Evolutionary conservation across 331 rosid species (phyloP).

Genomic region (Quercus lobata): DNA sequence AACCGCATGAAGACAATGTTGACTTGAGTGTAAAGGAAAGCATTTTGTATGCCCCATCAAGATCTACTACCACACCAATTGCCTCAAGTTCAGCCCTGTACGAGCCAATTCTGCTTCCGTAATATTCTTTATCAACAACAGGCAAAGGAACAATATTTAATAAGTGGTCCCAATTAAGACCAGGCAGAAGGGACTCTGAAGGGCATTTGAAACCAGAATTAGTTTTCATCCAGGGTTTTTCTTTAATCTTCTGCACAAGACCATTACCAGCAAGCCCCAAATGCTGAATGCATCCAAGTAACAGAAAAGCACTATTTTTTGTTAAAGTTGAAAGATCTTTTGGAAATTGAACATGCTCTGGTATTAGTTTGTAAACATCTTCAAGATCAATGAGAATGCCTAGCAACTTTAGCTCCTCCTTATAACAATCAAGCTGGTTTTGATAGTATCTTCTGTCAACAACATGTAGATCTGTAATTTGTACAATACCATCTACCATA

Average conservation of each 20-base stretch:
- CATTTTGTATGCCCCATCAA: neutral
- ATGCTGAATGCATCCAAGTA: slow-evolving; percentile 7
- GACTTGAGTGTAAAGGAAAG: neutral
- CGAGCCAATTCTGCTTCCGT: neutral
- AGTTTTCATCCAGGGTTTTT: neutral
- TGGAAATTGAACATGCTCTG: neutral
- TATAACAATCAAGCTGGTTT: neutral
- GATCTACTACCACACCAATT: slow-evolving; percentile 10
- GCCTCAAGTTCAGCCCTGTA: slow-evolving; percentile 2
- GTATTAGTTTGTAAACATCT: neutral
- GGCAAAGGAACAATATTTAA: slow-evolving; percentile 9
- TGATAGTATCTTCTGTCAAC: slow-evolving; percentile 14
- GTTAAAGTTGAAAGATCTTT: neutral
- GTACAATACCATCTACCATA: neutral
- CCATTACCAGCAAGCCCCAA: neutral
- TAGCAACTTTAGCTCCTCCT: slow-evolving; percentile 4
- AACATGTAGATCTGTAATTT: slow-evolving; percentile 2
- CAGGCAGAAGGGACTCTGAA: slow-evolving; percentile 3
- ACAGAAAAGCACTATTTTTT: neutral
- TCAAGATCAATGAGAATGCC: neutral
- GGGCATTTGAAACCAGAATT: slow-evolving; percentile 7
- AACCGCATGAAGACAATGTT: neutral
- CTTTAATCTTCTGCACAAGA: neutral
- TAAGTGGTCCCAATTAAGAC: slow-evolving; percentile 4
- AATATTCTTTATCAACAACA: slow-evolving; percentile 10